Evolutionary conservation across 495 filamentous ascomycete species (phyloP).

Genomic region (Talaromyces proteolyticus): DNA sequence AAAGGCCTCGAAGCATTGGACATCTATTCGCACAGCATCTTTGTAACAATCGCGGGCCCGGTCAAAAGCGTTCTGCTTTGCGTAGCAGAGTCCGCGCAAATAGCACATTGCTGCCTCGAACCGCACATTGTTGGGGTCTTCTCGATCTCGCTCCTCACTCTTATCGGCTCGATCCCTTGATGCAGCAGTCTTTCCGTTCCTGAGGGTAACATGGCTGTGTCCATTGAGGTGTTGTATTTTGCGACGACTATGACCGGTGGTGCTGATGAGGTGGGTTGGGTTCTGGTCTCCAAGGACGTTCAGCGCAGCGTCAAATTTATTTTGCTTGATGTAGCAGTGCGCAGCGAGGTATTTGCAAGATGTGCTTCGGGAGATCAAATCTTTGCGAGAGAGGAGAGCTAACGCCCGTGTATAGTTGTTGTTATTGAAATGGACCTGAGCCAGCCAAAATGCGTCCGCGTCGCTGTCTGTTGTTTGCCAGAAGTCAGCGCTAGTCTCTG

Average conservation of each 20-base stretch:
- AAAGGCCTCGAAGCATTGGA: slow-evolving; percentile 97
- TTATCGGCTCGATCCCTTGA: slow-evolving; percentile 49
- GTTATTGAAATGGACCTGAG: slow-evolving; percentile 88
- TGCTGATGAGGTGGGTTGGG: slow-evolving; percentile 76
- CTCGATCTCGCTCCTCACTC: slow-evolving; percentile 58
- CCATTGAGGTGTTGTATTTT: slow-evolving; percentile 48
- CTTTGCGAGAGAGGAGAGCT: slow-evolving; percentile 75
- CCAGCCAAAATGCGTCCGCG: slow-evolving; percentile 89
- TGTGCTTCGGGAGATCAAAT: slow-evolving; percentile 72
- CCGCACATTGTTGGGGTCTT: slow-evolving; percentile 65
- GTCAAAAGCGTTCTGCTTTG: slow-evolving; percentile 96
- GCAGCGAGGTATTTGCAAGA: slow-evolving; percentile 89
- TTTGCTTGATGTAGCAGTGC: slow-evolving; percentile 88
- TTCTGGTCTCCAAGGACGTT: slow-evolving; percentile 86
- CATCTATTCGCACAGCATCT: slow-evolving; percentile 91
- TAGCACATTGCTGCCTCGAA: slow-evolving; percentile 98
- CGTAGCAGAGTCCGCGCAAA: slow-evolving; percentile 86
- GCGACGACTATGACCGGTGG: slow-evolving; percentile 56
- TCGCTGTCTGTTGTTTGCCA: slow-evolving; percentile 61
- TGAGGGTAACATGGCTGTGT: slow-evolving; percentile 41
- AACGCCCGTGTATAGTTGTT: slow-evolving; percentile 90
- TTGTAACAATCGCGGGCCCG: slow-evolving; percentile 98
- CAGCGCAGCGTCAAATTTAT: slow-evolving; percentile 83
- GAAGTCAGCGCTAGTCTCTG: slow-evolving; percentile 12
- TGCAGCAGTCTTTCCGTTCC: slow-evolving; percentile 35